phyloP scores from a whole-genome alignment of 1,284 basidiomycete genomes.

The Cryptococcus depauperatus region DNA sequence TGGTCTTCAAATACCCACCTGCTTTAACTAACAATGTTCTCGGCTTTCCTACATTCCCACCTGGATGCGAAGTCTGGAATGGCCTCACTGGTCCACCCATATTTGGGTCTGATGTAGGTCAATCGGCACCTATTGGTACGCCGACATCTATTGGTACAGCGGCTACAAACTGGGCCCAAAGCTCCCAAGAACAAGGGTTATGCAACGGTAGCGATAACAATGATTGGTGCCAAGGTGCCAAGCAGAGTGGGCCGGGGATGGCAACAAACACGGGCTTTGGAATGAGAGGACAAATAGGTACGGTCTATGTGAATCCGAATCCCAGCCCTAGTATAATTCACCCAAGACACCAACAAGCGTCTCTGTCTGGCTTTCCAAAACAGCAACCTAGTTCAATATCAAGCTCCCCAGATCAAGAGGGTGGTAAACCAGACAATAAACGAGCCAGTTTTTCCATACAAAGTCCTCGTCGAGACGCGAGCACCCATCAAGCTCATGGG shows the following conservation, averaged over 20 bases:
- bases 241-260: constrained; percentile 1
- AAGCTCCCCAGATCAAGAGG: not conserved
- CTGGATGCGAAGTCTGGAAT: constrained; percentile 39
- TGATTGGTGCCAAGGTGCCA: not conserved
- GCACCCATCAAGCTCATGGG: not conserved
- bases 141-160: constrained; percentile 15
- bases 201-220: constrained; percentile 2
- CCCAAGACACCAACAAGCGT: not conserved
- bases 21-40: constrained; percentile 29
- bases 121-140: constrained; percentile 20
- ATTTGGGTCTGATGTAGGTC: constrained; percentile 13
- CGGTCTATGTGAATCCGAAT: constrained; percentile 31
- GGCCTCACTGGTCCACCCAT: constrained; percentile 26
- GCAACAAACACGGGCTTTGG: not conserved
- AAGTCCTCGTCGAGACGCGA: not conserved
- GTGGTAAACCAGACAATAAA: not conserved
- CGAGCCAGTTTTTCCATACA: not conserved
- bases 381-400: not conserved
- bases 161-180: not conserved
- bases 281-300: constrained; percentile 1
- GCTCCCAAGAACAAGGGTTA: constrained; percentile 4
- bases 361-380: not conserved
- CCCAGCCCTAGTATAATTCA: constrained; percentile 12
- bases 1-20: constrained; percentile 36
- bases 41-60: constrained; percentile 32